Evolutionary conservation across 768 basidiomycete species (phyloP).

Genomic region (Lactarius hengduanensis): DNA sequence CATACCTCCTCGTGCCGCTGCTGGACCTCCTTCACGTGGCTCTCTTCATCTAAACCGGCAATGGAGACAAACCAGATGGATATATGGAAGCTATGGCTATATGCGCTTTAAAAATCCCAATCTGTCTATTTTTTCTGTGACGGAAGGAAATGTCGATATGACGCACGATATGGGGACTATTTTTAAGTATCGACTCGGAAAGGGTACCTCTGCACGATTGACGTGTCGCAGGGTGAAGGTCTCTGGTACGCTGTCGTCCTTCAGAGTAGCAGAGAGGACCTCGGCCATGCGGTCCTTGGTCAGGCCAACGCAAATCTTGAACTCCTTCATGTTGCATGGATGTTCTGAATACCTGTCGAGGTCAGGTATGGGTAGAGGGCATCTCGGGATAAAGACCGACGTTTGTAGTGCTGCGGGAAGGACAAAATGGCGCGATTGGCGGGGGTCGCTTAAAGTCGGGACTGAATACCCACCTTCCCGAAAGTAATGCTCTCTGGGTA

Average conservation of each 20-base stretch:
- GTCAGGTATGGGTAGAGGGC: constrained; percentile 19
- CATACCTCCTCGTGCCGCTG: constrained; percentile 62
- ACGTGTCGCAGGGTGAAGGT: constrained; percentile 57
- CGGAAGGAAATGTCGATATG: neutral
- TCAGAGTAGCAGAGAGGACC: constrained; percentile 59
- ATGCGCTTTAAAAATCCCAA: constrained; percentile 46
- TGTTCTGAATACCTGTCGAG: constrained; percentile 50
- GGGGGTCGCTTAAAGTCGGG: constrained; percentile 19
- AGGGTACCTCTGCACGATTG: constrained; percentile 54
- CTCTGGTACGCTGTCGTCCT: constrained; percentile 64
- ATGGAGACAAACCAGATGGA: constrained; percentile 77
- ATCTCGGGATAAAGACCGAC: constrained; percentile 30
- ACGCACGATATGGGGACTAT: constrained; percentile 73
- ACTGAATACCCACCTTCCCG: constrained; percentile 58
- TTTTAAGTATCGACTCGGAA: constrained; percentile 70
- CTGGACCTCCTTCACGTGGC: constrained; percentile 55
- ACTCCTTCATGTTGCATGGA: constrained; percentile 84
- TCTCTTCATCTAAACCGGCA: constrained; percentile 55
- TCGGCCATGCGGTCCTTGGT: constrained; percentile 66
- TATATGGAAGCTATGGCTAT: constrained; percentile 70
- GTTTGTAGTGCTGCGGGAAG: constrained; percentile 36
- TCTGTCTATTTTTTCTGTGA: neutral
- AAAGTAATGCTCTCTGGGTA: constrained; percentile 62
- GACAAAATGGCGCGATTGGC: constrained; percentile 6
- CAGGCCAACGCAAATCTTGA: constrained; percentile 67